Percentiles rank a stretch among this genome's conserved stretches.
Conservation (phyloP, 1,284 basidiomycete genomes). For the Chalciporus piperatoides region DNA sequence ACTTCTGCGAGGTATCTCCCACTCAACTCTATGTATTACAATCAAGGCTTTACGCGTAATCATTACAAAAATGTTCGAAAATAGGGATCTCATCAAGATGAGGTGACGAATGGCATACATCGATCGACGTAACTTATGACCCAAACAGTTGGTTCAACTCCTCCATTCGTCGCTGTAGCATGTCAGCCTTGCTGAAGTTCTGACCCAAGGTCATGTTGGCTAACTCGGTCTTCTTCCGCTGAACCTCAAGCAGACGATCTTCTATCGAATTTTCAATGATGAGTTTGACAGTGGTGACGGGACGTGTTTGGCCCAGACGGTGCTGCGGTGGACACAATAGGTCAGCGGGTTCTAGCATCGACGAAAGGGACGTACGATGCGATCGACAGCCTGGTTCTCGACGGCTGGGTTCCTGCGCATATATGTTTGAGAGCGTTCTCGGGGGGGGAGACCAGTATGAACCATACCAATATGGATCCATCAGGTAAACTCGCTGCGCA, state of each 20-base stretch:
- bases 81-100: slow-evolving; percentile 19
- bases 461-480: slow-evolving; percentile 91
- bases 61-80: slow-evolving; percentile 29
- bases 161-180: slow-evolving; percentile 80
- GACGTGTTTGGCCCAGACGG: slow-evolving; percentile 88
- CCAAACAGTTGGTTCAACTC: slow-evolving; percentile 72
- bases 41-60: slow-evolving; percentile 29
- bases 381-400: slow-evolving; percentile 93
- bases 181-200: slow-evolving; percentile 77
- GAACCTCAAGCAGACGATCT: slow-evolving; percentile 82
- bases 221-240: slow-evolving; percentile 90
- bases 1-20: not conserved
- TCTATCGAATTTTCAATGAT: slow-evolving; percentile 96
- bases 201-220: slow-evolving; percentile 87
- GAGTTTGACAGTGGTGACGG: slow-evolving; percentile 88
- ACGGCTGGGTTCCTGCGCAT: slow-evolving; percentile 86
- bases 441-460: not conserved
- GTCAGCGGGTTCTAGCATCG: slow-evolving; percentile 3
- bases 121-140: slow-evolving; percentile 31
- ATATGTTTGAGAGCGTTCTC: slow-evolving; percentile 8
- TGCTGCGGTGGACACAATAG: slow-evolving; percentile 49
- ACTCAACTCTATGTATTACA: slow-evolving; percentile 30
- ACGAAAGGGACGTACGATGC: slow-evolving; percentile 56
- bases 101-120: slow-evolving; percentile 11
- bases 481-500: slow-evolving; percentile 89